Base-by-base conservation (phyloP, 164 flowering plant genomes). In the Nelumbo lutea region DNA sequence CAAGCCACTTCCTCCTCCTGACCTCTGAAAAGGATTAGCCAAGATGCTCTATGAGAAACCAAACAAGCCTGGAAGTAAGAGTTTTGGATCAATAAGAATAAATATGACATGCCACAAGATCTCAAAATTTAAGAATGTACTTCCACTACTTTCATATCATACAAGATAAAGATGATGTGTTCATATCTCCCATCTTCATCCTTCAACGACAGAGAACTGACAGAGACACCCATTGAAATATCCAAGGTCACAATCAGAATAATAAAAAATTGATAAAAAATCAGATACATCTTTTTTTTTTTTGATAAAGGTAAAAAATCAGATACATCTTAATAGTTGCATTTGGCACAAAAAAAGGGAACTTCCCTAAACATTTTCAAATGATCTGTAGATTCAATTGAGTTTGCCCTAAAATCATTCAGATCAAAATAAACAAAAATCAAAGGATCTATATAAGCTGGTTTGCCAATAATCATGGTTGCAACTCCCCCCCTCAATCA, bases 1-100 rank as follows among this genome's bases (percentile, higher is more conserved):
- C 80, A 14, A 92, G 82, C 99, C 97, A 88, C 73, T 92, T 90
- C 75, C 98, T 84, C 83, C 98, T 91, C 82, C 79, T 89, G 65
- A 81, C 98, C 87, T 92, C 97, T 92, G 86, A 69, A 81, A 83
- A 78, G 27, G 44, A 75, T 59, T 59, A 66, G 62, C 58, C 65
- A 75, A 55, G 59, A 50, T 60, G 52, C 62, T 63, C 40, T 42
- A 62, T 68, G 65, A 76, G 61, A 66, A 78, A 50, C 56, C 27
- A 53, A 64, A 15, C 42, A 65, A 14, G 41, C n/a, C 1, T 7
- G 27, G 6, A 61, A 3, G 40, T 5, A 45, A 64, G 38, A 6
- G 9, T 44, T 14, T 45, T 45, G 66, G 13, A 27, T 15, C 3
- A 46, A 51, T 52, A 64, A 13, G 42, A 45, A 64, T n/a, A 64